Evolutionary conservation across 2,329 filamentous ascomycete species (phyloP).

Genomic region (Apiospora sp.): DNA sequence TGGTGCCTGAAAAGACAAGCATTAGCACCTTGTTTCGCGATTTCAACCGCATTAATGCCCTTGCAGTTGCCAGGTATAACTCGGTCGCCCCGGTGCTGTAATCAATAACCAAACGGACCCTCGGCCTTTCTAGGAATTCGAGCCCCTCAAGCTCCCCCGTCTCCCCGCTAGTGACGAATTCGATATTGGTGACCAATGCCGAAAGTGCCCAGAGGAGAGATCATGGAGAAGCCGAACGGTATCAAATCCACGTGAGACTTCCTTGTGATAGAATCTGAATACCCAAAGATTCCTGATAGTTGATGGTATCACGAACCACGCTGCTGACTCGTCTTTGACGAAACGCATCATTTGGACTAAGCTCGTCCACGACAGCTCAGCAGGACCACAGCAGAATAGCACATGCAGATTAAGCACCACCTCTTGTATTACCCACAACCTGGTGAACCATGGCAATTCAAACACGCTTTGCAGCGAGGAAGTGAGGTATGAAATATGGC

Average conservation of each 20-base stretch:
- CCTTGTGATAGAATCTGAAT: too few relatives aligned
- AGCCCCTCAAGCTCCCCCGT: too few relatives aligned
- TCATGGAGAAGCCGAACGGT: neutral
- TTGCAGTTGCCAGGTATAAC: neutral
- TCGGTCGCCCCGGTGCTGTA: neutral
- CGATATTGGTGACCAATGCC: too few relatives aligned
- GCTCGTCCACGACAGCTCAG: neutral
- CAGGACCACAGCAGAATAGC: neutral
- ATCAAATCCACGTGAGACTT: too few relatives aligned
- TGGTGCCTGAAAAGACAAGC: neutral
- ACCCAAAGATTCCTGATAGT: neutral
- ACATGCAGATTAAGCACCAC: neutral
- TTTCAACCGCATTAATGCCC: rapidly evolving
- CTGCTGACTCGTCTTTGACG: neutral
- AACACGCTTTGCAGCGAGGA: neutral
- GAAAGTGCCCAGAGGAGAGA: too few relatives aligned
- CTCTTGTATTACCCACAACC: neutral
- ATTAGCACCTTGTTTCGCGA: neutral
- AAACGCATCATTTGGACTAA: neutral
- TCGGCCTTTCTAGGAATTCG: too few relatives aligned
- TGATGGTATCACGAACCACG: neutral
- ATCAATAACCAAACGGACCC: neutral
- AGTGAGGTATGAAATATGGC: too few relatives aligned
- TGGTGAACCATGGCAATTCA: neutral
- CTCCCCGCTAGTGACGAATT: too few relatives aligned